Base-by-base conservation (phyloP, 768 basidiomycete genomes). In the Suillus luteus region DNA sequence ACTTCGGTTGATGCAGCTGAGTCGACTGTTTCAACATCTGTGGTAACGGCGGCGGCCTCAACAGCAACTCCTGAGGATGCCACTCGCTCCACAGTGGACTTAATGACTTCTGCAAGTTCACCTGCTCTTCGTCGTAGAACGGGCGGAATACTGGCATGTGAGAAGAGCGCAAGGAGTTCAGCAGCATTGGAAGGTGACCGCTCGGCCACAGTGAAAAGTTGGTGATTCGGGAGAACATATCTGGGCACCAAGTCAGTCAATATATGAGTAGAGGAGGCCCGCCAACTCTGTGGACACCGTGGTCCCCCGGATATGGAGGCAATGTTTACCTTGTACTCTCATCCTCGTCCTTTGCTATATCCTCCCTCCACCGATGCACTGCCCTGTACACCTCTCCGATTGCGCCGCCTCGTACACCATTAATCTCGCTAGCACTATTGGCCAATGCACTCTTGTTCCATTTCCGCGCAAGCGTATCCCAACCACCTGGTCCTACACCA, bases 321-420 rank as follows among this genome's bases (percentile, higher is more conserved):
- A 61, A 40, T 3, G 76, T 85, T 52, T 72, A 95, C 89, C 89
- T 79, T 10, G 85, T 83, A 70, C 92, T 92, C 75, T 97, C 95
- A 72, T 98, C 96, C 69, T 94, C 91, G 62, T 89, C 86, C 58
- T 93, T 81, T 2, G 93, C 92, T 1, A 88, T 77, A 12, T 73
- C 70, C 73, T 98, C 95, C 64, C 96, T 81, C 96, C 95, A 98
- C 40, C 78, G 80, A 74, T 96, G 93, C 14, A 96, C 79, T 2
- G 81, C 79, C 63, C 80, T 85, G 75, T 91, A 95, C 17, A 95
- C 85, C 41, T 81, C 82, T 35, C 84, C 81, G 66, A 86, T 85
- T 65, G 85, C 74, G 3, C 75, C 79, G 52, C 75, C 76, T 35
- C 14, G 44, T 27, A 51, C 64, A 67, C 64, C 64, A 49, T 76